phyloP scores from a whole-genome alignment of 192 early-diverging fungal genomes.

The Tieghemiomyces parasiticus region DNA sequence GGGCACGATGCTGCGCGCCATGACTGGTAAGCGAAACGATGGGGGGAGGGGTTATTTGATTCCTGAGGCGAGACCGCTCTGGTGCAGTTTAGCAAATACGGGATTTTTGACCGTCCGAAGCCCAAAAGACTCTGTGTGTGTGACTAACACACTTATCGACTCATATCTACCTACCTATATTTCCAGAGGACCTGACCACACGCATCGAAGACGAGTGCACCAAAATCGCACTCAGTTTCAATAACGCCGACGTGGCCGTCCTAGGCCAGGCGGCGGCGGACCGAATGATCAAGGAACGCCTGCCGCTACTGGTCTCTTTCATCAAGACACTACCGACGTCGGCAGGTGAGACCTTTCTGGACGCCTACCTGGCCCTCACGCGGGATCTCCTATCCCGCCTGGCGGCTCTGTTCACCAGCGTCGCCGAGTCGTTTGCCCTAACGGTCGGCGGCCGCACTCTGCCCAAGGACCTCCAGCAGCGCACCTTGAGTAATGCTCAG shows the following conservation, averaged over 20 bases:
- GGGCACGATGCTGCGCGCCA: not conserved
- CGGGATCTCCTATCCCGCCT: not conserved
- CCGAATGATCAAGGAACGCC: not conserved
- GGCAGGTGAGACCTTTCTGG: slow-evolving; percentile 1
- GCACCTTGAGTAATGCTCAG: not conserved
- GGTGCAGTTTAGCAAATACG: not conserved
- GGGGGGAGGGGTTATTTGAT: no score
- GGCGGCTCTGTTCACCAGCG: not conserved
- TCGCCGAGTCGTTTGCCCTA: not conserved
- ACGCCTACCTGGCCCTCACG: not conserved
- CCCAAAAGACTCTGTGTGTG: not conserved
- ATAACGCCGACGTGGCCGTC: not conserved
- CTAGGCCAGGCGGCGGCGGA: slow-evolving; percentile 5
- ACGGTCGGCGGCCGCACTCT: no score
- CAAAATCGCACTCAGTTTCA: slow-evolving; percentile 5
- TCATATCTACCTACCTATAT: no score
- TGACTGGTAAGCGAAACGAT: not conserved
- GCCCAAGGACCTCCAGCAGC: not conserved
- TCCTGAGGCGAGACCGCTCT: not conserved
- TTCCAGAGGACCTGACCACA: not conserved
- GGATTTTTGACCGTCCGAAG: not conserved
- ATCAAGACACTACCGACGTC: slow-evolving; percentile 4
- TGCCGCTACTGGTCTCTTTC: slow-evolving; percentile 8
- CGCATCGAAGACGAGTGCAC: slow-evolving; percentile 7
- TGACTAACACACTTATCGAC: not conserved